phyloP scores from a whole-genome alignment of 768 basidiomycete genomes.

The Termitomyces sp. region DNA sequence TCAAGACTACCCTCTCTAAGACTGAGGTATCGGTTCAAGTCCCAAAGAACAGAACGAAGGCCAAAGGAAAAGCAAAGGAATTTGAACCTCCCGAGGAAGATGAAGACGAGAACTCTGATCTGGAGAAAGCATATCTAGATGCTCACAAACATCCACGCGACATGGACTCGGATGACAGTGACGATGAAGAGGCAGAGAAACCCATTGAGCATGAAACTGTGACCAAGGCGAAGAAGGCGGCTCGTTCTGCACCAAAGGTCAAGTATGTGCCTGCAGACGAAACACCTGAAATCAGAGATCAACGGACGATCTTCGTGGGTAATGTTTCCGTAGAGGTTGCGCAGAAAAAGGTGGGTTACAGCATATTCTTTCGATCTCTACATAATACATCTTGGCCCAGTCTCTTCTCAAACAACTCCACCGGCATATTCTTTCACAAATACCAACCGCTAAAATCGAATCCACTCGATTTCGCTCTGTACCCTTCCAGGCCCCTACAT shows the following conservation, averaged over 20 bases:
- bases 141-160: slow-evolving; percentile 8
- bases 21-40: not conserved
- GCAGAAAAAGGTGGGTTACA: slow-evolving; percentile 60
- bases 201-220: slow-evolving; percentile 58
- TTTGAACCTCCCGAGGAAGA: slow-evolving; percentile 17
- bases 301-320: slow-evolving; percentile 87
- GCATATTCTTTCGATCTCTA: not conserved
- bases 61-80: slow-evolving; percentile 15
- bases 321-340: slow-evolving; percentile 78
- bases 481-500: slow-evolving; percentile 80
- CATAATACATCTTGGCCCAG: slow-evolving; percentile 30
- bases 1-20: slow-evolving; percentile 15
- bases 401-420: slow-evolving; percentile 70
- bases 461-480: slow-evolving; percentile 92
- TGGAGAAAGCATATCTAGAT: slow-evolving; percentile 28
- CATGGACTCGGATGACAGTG: slow-evolving; percentile 8
- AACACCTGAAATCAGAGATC: slow-evolving; percentile 65
- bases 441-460: slow-evolving; percentile 80
- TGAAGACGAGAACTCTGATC: slow-evolving; percentile 26
- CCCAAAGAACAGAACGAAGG: slow-evolving; percentile 15
- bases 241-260: slow-evolving; percentile 18
- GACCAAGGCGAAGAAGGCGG: slow-evolving; percentile 27
- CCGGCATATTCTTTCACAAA: slow-evolving; percentile 65
- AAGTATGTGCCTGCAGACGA: slow-evolving; percentile 66
- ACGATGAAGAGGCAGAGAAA: slow-evolving; percentile 1